Conservation (phyloP, 768 basidiomycete species). For the Suillus americanus region DNA sequence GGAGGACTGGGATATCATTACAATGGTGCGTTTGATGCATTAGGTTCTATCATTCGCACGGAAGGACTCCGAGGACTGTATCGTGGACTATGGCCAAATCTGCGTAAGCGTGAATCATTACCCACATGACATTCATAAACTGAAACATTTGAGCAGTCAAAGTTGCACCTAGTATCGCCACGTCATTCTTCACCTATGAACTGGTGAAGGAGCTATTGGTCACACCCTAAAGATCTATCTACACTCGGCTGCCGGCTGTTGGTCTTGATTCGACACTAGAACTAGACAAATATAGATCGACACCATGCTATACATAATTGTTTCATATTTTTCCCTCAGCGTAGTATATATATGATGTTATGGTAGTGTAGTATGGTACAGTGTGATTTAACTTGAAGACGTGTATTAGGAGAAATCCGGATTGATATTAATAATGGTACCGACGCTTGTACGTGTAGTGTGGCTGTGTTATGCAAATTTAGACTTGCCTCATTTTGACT, state of each 20-base stretch:
- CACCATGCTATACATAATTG: not conserved
- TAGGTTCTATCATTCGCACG: constrained; percentile 60
- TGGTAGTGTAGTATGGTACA: not conserved
- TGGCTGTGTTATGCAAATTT: constrained; percentile 2
- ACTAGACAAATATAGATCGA: not conserved
- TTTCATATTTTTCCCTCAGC: not conserved
- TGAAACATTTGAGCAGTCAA: constrained; percentile 54
- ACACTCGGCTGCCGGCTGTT: not conserved
- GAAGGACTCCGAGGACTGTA: constrained; percentile 83
- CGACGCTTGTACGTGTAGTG: not conserved
- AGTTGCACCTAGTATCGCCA: constrained; percentile 89
- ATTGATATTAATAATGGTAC: not conserved
- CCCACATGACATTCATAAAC: constrained; percentile 5
- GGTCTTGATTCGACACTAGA: constrained; percentile 1
- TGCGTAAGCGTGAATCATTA: constrained; percentile 54
- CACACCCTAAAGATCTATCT: constrained; percentile 25
- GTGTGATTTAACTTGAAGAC: not conserved
- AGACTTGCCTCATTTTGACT: not conserved
- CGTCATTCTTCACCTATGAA: constrained; percentile 84
- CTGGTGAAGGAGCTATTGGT: constrained; percentile 54
- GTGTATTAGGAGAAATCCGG: not conserved
- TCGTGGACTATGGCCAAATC: constrained; percentile 85
- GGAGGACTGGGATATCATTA: constrained; percentile 64
- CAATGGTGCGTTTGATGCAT: constrained; percentile 77
- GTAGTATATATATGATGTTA: not conserved